Percentiles rank a stretch among this genome's conserved stretches.
Evolutionary conservation across 2,329 filamentous ascomycete species (phyloP).

Genomic region (Pyrenophora tritici-repentis): DNA sequence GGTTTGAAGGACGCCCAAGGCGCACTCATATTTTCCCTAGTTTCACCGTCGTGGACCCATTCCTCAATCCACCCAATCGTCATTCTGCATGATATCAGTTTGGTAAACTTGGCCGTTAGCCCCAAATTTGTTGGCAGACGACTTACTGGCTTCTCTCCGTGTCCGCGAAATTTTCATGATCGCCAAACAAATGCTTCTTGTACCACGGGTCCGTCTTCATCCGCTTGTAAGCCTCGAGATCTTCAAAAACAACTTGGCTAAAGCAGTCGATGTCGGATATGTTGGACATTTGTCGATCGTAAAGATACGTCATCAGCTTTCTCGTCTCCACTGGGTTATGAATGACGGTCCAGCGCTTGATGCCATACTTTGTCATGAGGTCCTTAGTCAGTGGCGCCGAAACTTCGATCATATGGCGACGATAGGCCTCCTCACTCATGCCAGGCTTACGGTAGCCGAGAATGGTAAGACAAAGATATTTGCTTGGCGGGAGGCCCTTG

Average conservation of each 20-base stretch:
- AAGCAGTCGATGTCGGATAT: slow-evolving; percentile 59
- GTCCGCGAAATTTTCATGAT: slow-evolving; percentile 59
- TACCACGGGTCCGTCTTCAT: slow-evolving; percentile 59
- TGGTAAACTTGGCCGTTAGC: neutral
- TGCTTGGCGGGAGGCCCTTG: slow-evolving; percentile 4
- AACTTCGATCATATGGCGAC: slow-evolving; percentile 54
- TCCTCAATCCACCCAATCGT: slow-evolving; percentile 56
- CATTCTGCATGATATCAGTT: slow-evolving; percentile 43
- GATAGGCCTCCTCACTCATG: slow-evolving; percentile 57
- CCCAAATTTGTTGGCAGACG: neutral
- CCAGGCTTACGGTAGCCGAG: slow-evolving; percentile 55
- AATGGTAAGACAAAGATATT: slow-evolving; percentile 55
- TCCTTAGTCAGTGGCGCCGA: slow-evolving; percentile 55
- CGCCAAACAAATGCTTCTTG: slow-evolving; percentile 50
- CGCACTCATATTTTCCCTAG: slow-evolving; percentile 10
- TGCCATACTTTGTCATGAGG: slow-evolving; percentile 57
- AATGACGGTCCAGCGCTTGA: slow-evolving; percentile 55
- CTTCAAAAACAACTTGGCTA: slow-evolving; percentile 55
- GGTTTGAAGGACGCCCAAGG: slow-evolving; percentile 3
- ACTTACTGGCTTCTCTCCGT: slow-evolving; percentile 50
- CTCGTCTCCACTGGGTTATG: slow-evolving; percentile 49
- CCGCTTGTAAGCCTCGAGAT: slow-evolving; percentile 53
- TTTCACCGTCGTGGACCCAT: slow-evolving; percentile 48
- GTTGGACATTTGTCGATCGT: slow-evolving; percentile 55
- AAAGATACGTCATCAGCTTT: slow-evolving; percentile 45